These are phyloP conservation scores for Hypholoma sublateritium DNA, from an alignment of 768 basidiomycete genomes.

Conservation along the genomic window DNA sequence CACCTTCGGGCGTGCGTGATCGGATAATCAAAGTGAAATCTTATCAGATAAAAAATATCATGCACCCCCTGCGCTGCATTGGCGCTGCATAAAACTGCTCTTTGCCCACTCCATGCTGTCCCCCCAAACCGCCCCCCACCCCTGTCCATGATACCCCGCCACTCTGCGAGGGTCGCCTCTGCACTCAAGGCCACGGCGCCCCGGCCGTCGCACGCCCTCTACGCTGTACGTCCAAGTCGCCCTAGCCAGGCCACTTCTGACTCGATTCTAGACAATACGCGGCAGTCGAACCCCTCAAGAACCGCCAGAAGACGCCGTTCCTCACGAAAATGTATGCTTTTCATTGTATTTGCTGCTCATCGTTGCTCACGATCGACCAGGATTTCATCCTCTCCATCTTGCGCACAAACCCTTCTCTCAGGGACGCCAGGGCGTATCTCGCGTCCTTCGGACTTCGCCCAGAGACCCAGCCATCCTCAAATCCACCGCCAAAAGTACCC, in stretches of 20 bases:
- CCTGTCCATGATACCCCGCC: conserved; percentile 37
- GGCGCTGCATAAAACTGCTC: conserved; percentile 31
- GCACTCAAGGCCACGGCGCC: conserved; percentile 33
- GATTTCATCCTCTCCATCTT: conserved; percentile 97
- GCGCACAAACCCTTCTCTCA: conserved; percentile 85
- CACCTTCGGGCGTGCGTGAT: conserved; percentile 6
- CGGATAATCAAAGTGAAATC: conserved; percentile 20
- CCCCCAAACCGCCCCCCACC: conserved; percentile 17
- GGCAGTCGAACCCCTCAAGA: conserved; percentile 33
- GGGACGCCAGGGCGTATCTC: conserved; percentile 90
- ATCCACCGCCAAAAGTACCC: conserved; percentile 26
- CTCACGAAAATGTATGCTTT: conserved; percentile 48
- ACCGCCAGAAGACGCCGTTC: conserved; percentile 37
- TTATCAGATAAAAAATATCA: conserved; percentile 30
- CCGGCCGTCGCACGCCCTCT: conserved; percentile 49
- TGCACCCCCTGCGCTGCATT: conserved; percentile 17
- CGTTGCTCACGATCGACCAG: conserved; percentile 38
- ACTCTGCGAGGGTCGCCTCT: conserved; percentile 29
- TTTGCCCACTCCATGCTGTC: conserved; percentile 20
- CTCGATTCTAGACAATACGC: conserved; percentile 38
- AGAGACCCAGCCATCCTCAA: conserved; percentile 28
- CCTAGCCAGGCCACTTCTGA: conserved; percentile 7
- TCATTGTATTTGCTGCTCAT: conserved; percentile 6
- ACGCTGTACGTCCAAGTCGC: conserved; percentile 46
- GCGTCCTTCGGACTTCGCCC: conserved; percentile 84